Evolutionary conservation across 495 filamentous ascomycete species (phyloP).

Genomic region (Xylaria curta): DNA sequence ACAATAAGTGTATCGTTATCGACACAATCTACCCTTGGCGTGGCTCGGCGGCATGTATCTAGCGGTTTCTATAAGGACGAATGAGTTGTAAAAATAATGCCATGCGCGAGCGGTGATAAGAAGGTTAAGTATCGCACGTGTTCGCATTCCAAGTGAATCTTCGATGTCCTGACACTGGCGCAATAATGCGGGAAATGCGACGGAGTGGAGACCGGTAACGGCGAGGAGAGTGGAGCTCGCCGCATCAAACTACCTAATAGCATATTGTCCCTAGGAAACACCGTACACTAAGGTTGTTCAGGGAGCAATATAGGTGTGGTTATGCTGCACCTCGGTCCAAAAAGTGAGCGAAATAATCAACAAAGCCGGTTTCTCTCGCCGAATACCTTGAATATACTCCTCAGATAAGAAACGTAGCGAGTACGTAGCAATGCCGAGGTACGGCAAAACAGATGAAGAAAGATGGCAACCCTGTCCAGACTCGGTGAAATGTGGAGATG

Average conservation of each 20-base stretch:
- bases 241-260: no score
- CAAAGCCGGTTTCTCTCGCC: background rate
- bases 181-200: background rate
- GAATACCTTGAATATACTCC: background rate
- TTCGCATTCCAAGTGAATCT: background rate
- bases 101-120: background rate
- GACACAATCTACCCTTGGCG: background rate
- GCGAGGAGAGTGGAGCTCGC: background rate
- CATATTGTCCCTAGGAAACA: background rate
- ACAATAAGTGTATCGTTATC: background rate
- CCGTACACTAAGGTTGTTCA: background rate
- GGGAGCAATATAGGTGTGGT: background rate
- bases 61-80: background rate
- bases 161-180: background rate
- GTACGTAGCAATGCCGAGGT: slow-evolving; percentile 15
- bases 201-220: slow-evolving; percentile 2
- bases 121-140: background rate
- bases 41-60: background rate
- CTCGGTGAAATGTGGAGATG: background rate
- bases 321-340: slow-evolving; percentile 2
- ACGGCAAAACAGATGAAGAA: background rate
- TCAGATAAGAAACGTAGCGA: background rate
- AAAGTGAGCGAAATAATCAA: background rate
- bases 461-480: background rate
- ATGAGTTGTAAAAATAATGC: background rate